These are phyloP conservation scores for Mariannaea sp. DNA, from an alignment of 2,329 filamentous ascomycete species.

Conservation along the genomic window DNA sequence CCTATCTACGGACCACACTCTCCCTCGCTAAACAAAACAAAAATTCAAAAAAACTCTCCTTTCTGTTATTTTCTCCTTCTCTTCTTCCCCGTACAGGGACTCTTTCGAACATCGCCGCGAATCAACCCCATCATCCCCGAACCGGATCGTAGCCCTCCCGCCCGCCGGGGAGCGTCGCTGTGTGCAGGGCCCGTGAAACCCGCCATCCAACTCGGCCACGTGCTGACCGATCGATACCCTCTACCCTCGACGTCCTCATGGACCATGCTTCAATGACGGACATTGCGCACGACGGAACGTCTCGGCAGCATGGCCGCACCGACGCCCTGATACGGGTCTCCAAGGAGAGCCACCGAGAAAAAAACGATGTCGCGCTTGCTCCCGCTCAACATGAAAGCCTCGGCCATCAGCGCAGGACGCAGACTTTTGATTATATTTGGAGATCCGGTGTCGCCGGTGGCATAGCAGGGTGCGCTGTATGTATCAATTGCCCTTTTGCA, in stretches of 20 bases:
- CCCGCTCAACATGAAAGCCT: conserved; percentile 54
- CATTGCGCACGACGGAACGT: conserved; percentile 46
- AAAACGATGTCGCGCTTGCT: conserved; percentile 50
- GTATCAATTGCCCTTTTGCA: conserved; percentile 43
- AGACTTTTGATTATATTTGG: conserved; percentile 81
- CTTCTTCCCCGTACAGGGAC: background rate
- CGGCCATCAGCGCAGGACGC: conserved; percentile 55
- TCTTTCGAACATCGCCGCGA: background rate
- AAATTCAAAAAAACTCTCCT: too few species aligned
- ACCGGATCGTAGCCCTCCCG: conserved; percentile 2
- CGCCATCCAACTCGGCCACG: conserved; percentile 32
- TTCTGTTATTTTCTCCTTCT: background rate
- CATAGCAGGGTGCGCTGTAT: conserved; percentile 86
- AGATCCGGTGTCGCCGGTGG: conserved; percentile 87
- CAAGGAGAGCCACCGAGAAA: conserved; percentile 25
- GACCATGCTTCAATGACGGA: conserved; percentile 65
- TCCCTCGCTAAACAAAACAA: background rate
- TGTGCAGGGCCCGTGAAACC: conserved; percentile 25
- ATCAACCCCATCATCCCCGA: conserved; percentile 24
- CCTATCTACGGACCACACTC: conserved; percentile 4
- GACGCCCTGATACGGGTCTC: conserved; percentile 24
- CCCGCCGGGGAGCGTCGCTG: conserved; percentile 35
- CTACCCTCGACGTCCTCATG: conserved; percentile 59
- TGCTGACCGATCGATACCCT: conserved; percentile 46
- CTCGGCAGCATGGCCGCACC: conserved; percentile 37